phyloP scores from a whole-genome alignment of 2,329 filamentous ascomycete species.

The Pyricularia sp. region DNA sequence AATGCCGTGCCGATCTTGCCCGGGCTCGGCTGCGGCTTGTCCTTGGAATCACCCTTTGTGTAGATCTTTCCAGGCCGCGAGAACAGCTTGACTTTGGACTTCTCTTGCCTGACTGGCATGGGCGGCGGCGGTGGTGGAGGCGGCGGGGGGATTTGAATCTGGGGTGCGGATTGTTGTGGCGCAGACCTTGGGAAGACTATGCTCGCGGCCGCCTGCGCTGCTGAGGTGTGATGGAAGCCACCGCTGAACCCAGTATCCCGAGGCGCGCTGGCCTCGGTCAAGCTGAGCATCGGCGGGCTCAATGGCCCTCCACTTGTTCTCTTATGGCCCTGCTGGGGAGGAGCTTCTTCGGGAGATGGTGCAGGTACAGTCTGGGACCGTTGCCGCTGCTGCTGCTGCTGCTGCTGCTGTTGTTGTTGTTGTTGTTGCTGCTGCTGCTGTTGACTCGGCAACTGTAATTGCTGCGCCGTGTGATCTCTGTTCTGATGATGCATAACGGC shows the following conservation, averaged over 20 bases:
- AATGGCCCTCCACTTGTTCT: conserved; percentile 35
- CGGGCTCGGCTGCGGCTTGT: conserved; percentile 59
- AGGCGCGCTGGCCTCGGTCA: conserved; percentile 52
- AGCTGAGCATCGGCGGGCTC: conserved; percentile 48
- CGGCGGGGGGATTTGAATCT: conserved; percentile 7
- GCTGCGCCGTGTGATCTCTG: conserved; percentile 37
- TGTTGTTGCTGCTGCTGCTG: conserved; percentile 33
- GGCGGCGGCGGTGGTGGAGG: conserved; percentile 32
- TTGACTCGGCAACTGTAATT: conserved; percentile 29
- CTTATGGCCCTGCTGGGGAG: conserved; percentile 16
- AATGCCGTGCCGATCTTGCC: conserved; percentile 56
- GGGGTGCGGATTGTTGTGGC: conserved; percentile 18
- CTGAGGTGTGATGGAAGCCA: conserved; percentile 46
- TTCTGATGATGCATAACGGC: conserved; percentile 56
- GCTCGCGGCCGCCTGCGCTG: conserved; percentile 60
- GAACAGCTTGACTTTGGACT: conserved; percentile 72
- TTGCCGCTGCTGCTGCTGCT: conserved; percentile 49
- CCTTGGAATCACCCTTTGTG: conserved; percentile 52
- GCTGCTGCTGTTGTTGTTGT: conserved; percentile 41
- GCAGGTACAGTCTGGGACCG: conserved; percentile 62
- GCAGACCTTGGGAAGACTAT: conserved; percentile 55
- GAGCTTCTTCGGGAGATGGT: conserved; percentile 26
- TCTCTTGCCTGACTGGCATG: conserved; percentile 47
- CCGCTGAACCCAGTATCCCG: conserved; percentile 39
- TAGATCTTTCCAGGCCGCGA: conserved; percentile 65